Evolutionary conservation across 495 filamentous ascomycete species (phyloP).

Genomic region (Parmelia sp.): DNA sequence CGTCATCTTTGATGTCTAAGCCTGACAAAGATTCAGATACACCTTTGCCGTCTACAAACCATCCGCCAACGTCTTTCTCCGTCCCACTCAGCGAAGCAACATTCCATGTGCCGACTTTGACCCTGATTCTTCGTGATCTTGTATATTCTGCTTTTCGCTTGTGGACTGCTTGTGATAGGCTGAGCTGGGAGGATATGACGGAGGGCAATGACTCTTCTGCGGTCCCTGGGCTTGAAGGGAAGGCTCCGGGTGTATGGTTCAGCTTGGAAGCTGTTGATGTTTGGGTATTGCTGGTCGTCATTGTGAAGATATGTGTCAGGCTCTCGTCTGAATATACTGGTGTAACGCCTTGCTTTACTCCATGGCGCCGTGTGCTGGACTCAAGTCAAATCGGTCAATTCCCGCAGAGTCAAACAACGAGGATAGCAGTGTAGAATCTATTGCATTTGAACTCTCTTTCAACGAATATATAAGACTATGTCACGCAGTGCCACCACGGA

Average conservation of each 20-base stretch:
- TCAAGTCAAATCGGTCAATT: background rate
- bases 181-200: conserved; percentile 33
- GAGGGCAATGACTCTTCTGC: conserved; percentile 24
- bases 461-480: background rate
- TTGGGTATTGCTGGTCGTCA: conserved; percentile 8
- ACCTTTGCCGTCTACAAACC: conserved; percentile 76
- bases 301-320: background rate
- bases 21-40: conserved; percentile 54
- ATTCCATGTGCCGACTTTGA: conserved; percentile 95
- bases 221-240: conserved; percentile 23
- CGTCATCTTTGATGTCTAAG: conserved; percentile 37
- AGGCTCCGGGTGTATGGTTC: conserved; percentile 22
- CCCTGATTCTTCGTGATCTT: conserved; percentile 56
- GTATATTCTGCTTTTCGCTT: conserved; percentile 74
- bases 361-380: background rate
- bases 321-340: background rate
- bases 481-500: background rate
- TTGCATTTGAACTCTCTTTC: background rate
- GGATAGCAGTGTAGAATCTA: background rate
- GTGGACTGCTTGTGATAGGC: conserved; percentile 56
- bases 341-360: background rate
- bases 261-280: background rate
- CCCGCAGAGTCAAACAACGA: background rate
- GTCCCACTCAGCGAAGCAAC: conserved; percentile 76
- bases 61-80: conserved; percentile 76